Percentiles rank a stretch among this genome's conserved stretches.
Conservation (phyloP, 2,329 filamentous ascomycete genomes). For the Microsporum audouinii region DNA sequence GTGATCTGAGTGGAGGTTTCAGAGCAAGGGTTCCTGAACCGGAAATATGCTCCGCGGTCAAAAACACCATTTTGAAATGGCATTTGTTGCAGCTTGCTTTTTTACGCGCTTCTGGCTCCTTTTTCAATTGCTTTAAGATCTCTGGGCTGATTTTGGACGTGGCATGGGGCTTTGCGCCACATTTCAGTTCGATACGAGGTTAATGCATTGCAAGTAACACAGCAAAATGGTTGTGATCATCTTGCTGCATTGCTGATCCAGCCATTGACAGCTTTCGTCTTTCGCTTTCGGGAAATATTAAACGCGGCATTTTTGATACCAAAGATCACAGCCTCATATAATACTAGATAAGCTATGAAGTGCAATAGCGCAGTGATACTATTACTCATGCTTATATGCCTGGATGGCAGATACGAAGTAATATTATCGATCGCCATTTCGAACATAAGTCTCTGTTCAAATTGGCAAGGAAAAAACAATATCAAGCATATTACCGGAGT, state of each 20-base stretch:
- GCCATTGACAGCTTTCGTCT: background rate
- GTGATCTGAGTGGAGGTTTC: conserved; percentile 4
- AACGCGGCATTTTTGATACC: background rate
- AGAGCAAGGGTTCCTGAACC: background rate
- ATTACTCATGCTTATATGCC: background rate
- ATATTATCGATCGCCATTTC: background rate
- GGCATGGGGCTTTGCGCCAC: background rate
- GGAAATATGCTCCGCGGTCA: conserved; percentile 2
- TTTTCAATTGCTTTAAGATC: background rate
- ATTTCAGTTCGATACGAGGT: background rate
- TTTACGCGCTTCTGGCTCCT: background rate
- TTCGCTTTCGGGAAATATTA: background rate
- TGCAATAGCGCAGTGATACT: background rate
- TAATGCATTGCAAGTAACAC: background rate
- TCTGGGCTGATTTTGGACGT: background rate
- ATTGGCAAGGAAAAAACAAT: too few species aligned
- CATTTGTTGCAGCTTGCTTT: background rate
- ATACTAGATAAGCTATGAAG: background rate
- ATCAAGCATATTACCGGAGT: too few species aligned
- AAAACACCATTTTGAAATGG: background rate
- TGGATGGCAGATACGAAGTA: too few species aligned
- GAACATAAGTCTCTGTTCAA: too few species aligned
- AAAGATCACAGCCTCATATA: background rate
- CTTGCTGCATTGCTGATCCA: background rate
- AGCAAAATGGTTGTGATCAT: background rate